Evolutionary conservation across 805 yeast genomes (phyloP), one percentile per base, ranked within the genome.

Genomic region (Saturnispora diversa): DNA sequence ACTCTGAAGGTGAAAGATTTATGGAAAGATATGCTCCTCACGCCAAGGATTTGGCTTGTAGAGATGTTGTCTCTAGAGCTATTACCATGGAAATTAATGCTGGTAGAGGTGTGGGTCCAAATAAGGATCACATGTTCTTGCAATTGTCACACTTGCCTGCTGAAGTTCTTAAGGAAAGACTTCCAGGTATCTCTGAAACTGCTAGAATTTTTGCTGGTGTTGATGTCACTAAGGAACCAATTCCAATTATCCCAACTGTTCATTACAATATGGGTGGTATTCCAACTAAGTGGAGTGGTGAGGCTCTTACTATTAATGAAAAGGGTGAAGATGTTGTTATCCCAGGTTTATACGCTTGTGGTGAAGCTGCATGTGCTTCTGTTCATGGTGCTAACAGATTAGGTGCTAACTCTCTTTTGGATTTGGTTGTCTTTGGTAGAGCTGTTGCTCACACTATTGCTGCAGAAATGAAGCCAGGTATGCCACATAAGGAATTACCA

Each of bases 261-360:
- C 98, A 90, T 69, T 90, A 92, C 74, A 90, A 90, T 69, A 90
- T 90, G 98, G 98, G 98, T 67, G 97, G 97, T 79, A 85, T 90
- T 52, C 98, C 98, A 65, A 92, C 98, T 52, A 85, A 82, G 65
- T 92, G 86, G 83, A 84, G 81, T 51, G 98, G 97, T 72, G 97
- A 90, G 70, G 97, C 79, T 39, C 62, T 90, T 48, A 85, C 85
- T 35, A 60, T 81, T 55, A 86, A 83, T 59, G 90, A 75, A 59
- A 69, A 74, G 50, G 98, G 98, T 54, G 78, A 90, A 57, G 98
- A 92, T 63, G 77, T 74, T 59, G 77, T 83, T 52, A 92, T 90
- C 47, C 92, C 90, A 58, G 98, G 98, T 58, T 74, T 90, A 53
- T 74, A 77, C 63, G 97, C 98, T 12, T 87, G 97, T 72, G 98